Evolutionary conservation across 2,329 filamentous ascomycete genomes (phyloP).

Genomic region (Hymenoscyphus fructigenus): DNA sequence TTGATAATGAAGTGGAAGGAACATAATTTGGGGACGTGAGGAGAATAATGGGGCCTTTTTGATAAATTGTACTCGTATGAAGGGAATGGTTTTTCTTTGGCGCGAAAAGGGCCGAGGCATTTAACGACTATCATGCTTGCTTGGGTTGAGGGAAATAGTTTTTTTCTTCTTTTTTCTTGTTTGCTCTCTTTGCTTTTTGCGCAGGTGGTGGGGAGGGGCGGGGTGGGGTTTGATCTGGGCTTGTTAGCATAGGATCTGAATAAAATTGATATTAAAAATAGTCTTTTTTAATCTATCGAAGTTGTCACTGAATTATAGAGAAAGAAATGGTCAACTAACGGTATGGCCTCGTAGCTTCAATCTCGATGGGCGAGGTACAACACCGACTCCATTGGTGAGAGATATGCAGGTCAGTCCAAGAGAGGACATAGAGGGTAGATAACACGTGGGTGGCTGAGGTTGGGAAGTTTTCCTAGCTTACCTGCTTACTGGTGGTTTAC

Average conservation of each 20-base stretch:
- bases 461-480: no score
- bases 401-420: no score
- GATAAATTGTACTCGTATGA: conserved; percentile 2
- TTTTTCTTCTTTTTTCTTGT: neutral
- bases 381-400: no score
- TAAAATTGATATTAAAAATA: neutral
- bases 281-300: no score
- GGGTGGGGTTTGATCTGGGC: no score
- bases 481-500: no score
- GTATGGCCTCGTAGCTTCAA: no score
- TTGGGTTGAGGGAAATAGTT: neutral
- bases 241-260: neutral
- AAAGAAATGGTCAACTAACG: no score
- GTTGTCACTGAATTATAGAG: no score
- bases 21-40: neutral
- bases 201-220: neutral
- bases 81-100: neutral
- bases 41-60: neutral
- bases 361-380: no score
- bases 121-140: conserved; percentile 1
- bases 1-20: neutral
- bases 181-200: neutral
- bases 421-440: no score
- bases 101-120: neutral
- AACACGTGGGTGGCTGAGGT: no score